Base-by-base conservation (phyloP, 306 rosid species). In the Vigna unguiculata region DNA sequence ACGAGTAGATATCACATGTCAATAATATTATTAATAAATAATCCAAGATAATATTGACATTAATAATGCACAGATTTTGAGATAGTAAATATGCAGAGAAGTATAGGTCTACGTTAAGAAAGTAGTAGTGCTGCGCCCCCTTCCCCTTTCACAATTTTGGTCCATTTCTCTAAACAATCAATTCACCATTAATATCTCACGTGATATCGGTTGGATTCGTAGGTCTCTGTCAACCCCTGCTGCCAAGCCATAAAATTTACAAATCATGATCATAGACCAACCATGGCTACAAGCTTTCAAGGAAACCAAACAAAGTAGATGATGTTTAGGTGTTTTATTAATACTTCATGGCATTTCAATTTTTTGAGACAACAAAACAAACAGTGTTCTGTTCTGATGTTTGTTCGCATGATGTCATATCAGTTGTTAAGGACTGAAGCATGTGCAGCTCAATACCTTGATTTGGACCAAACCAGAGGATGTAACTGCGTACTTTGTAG, bases 111-210 rank as follows among this genome's bases (percentile, higher is more conserved):
- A 22, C 19, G 9, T 71, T 49, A 71, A 51, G 70, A 41, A 78
- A 40, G n/a, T 38, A 17, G 7, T 22, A 47, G 3, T 15, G 2
- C n/a, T 32, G 69, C 69, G 47, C 28, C 49, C 30, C 28, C 17
- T 36, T 4, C 28, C 13, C 21, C 45, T 19, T 28, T 11, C 19
- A 0, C 20, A 28, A 32, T 12, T 65, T 65, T 34, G 57, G 43
- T 17, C 80, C 67, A 51, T 22, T 34, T 34, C 34, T 47, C 58
- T 9, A 40, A 76, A 76, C 41, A 80, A 43, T 77, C 32, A 72
- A 32, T 65, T 68, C 72, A 34, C 30, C 74, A 84, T 76, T 77
- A 57, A 51, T 72, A 69, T 72, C 32, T 72, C 87, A 72, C 80
- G 61, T 76, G 76, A 22, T 48, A 17, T 72, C 43, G 38, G 38